Conservation (phyloP, 108 stramenopile species). For the Craspedostauros australis region DNA sequence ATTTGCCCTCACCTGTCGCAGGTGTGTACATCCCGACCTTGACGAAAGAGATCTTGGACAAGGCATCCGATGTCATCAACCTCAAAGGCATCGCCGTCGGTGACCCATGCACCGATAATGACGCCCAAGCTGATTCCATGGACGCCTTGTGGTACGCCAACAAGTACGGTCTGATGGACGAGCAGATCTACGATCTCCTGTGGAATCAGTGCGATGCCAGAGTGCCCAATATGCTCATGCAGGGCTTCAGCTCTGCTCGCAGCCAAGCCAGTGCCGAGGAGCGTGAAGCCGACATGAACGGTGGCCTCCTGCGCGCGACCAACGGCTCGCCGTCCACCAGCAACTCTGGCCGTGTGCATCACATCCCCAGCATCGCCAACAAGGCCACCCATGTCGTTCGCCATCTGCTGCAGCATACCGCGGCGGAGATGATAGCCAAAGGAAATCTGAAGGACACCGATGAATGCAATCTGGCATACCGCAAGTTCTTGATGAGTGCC, state of each 20-base stretch:
- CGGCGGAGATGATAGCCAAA: too few species aligned
- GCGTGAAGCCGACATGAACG: too few species aligned
- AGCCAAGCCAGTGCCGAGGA: too few species aligned
- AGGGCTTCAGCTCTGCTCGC: too few species aligned
- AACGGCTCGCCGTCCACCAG: too few species aligned
- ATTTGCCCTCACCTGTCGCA: not conserved
- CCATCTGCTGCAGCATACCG: too few species aligned
- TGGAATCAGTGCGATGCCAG: constrained; percentile 50
- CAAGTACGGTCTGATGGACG: constrained; percentile 62
- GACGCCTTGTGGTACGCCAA: constrained; percentile 59
- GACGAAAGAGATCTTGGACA: constrained; percentile 53
- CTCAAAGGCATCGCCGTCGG: constrained; percentile 59
- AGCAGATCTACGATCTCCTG: constrained; percentile 39
- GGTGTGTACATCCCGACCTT: constrained; percentile 87
- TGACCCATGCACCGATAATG: constrained; percentile 66
- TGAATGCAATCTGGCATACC: constrained; percentile 44
- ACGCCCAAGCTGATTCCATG: constrained; percentile 52
- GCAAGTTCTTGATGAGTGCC: constrained; percentile 44
- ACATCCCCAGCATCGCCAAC: too few species aligned
- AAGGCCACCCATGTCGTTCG: too few species aligned
- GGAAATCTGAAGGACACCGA: too few species aligned
- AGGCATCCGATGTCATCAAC: constrained; percentile 19
- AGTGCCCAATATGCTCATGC: constrained; percentile 26
- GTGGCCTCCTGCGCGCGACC: too few species aligned
- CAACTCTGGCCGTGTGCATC: too few species aligned